Conservation (phyloP, 495 filamentous ascomycete genomes). For the Penicillium pancosmium region DNA sequence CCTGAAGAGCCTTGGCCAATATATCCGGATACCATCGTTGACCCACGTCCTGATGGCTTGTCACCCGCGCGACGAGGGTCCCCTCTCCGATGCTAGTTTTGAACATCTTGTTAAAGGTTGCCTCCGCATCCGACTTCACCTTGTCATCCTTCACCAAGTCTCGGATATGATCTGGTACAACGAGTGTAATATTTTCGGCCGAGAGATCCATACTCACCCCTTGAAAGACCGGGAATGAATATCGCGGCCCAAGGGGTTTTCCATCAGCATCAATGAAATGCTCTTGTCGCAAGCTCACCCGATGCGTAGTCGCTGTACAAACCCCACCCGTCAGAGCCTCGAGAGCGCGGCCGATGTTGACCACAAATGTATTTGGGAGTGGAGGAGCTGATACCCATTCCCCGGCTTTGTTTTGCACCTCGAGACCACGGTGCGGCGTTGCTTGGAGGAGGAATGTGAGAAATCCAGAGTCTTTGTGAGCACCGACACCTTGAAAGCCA, state of each 20-base stretch:
- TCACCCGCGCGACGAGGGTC: conserved; percentile 79
- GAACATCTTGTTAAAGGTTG: conserved; percentile 45
- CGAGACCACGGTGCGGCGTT: conserved; percentile 75
- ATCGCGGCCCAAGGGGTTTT: conserved; percentile 63
- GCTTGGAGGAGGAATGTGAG: conserved; percentile 87
- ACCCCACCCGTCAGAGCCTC: conserved; percentile 90
- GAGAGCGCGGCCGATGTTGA: conserved; percentile 90
- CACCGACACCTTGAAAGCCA: conserved; percentile 69
- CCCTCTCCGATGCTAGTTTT: conserved; percentile 74
- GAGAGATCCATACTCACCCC: conserved; percentile 77
- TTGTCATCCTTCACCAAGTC: conserved; percentile 43
- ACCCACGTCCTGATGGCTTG: conserved; percentile 87
- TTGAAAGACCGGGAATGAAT: conserved; percentile 90
- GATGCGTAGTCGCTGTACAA: conserved; percentile 83
- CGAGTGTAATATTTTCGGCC: conserved; percentile 71
- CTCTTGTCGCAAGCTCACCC: conserved; percentile 54
- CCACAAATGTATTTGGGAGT: conserved; percentile 64
- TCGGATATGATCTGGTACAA: conserved; percentile 68
- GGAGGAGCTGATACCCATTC: conserved; percentile 71
- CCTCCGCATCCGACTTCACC: conserved; percentile 48
- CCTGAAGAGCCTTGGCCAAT: conserved; percentile 41
- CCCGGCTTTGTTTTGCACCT: conserved; percentile 84
- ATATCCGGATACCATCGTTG: conserved; percentile 79
- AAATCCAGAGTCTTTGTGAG: conserved; percentile 93
- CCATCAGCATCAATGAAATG: conserved; percentile 37